Evolutionary conservation across 345 rosid genomes (phyloP).

Genomic region (Rhizophora mangle): DNA sequence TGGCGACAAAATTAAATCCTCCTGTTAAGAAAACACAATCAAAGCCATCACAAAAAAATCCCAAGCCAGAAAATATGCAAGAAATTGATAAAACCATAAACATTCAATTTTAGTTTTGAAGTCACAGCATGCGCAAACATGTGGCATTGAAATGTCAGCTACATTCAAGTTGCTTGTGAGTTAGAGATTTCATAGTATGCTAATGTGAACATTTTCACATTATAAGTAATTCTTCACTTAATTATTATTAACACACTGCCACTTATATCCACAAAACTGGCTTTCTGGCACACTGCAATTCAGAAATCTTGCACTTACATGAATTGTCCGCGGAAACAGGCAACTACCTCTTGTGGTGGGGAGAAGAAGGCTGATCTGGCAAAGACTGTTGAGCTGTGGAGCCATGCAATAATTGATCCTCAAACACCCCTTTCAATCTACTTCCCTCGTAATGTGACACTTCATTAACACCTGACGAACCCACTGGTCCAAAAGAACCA

Average conservation of each 20-base stretch:
- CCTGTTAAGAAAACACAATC: background rate
- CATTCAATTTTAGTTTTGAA: too few relatives aligned
- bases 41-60: background rate
- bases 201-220: too few relatives aligned
- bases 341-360: slow-evolving; percentile 9
- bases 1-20: background rate
- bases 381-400: background rate
- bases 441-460: slow-evolving; percentile 4
- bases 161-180: too few relatives aligned
- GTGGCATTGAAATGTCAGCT: too few relatives aligned
- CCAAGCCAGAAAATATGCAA: background rate
- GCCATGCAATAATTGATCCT: slow-evolving; percentile 1
- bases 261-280: too few relatives aligned
- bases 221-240: too few relatives aligned
- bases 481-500: slow-evolving; percentile 18
- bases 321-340: background rate
- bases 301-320: background rate
- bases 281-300: background rate
- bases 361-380: slow-evolving; percentile 15
- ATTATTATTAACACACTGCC: too few relatives aligned
- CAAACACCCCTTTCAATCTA: background rate
- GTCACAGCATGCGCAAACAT: too few relatives aligned
- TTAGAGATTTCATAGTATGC: too few relatives aligned
- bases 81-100: background rate
- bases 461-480: slow-evolving; percentile 4